Conservation (phyloP, 495 filamentous ascomycete species). For the Aspergillus ellipticus region DNA sequence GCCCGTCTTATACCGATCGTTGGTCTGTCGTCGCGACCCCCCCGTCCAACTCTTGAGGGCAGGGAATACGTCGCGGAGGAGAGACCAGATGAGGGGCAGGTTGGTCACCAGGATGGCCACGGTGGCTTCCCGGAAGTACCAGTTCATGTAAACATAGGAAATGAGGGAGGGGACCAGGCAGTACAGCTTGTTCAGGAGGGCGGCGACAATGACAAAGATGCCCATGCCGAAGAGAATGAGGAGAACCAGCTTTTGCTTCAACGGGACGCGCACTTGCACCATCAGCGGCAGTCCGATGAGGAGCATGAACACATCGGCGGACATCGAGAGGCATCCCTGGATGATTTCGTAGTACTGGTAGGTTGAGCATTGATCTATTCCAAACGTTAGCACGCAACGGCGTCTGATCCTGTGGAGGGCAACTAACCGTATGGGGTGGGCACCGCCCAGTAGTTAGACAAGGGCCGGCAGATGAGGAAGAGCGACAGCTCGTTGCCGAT, state of each 20-base stretch:
- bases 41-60: constrained; percentile 46
- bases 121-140: constrained; percentile 68
- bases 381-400: constrained; percentile 3
- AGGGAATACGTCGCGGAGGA: constrained; percentile 57
- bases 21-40: constrained; percentile 34
- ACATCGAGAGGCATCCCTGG: constrained; percentile 56
- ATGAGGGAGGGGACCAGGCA: constrained; percentile 52
- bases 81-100: constrained; percentile 62
- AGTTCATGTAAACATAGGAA: constrained; percentile 59
- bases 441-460: constrained; percentile 59
- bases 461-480: constrained; percentile 60
- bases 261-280: constrained; percentile 52
- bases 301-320: constrained; percentile 63
- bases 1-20: constrained; percentile 33
- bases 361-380: constrained; percentile 45
- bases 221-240: constrained; percentile 53
- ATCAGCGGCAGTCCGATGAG: constrained; percentile 60
- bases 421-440: constrained; percentile 33
- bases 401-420: background rate
- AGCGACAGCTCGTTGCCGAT: constrained; percentile 59
- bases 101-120: constrained; percentile 65
- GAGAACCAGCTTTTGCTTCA: constrained; percentile 56
- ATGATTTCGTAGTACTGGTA: constrained; percentile 52
- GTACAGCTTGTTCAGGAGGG: constrained; percentile 64
- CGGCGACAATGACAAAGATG: constrained; percentile 63